A percentile compares a stretch with the other conserved stretches of the same genome.
Conservation (phyloP, 495 filamentous ascomycete genomes). For the Baudoinia panamericana region DNA sequence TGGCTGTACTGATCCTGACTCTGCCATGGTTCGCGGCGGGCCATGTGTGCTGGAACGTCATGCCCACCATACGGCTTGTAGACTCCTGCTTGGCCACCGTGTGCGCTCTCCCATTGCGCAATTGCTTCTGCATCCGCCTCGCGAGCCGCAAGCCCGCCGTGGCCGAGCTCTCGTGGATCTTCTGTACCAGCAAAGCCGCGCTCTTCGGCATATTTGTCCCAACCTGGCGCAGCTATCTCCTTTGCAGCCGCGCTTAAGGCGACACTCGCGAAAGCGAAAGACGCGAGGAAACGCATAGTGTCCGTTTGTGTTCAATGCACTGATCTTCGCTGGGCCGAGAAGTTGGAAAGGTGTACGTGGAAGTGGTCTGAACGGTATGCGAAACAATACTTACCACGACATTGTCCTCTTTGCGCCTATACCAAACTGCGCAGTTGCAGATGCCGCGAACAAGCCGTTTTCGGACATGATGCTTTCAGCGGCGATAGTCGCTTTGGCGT, state of each 20-base stretch:
- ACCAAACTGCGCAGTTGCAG: too few species aligned
- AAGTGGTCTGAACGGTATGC: background rate
- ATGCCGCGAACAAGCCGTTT: too few species aligned
- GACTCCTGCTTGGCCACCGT: conserved; percentile 1
- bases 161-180: conserved; percentile 1
- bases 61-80: conserved; percentile 1
- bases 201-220: conserved; percentile 6
- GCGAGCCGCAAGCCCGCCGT: conserved; percentile 1
- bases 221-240: background rate
- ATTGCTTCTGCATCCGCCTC: conserved; percentile 3
- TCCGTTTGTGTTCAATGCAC: too few species aligned
- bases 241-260: background rate
- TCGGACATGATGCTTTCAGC: too few species aligned
- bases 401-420: too few species aligned
- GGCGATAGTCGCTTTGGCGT: too few species aligned
- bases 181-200: background rate
- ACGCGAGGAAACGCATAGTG: conserved; percentile 5
- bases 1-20: background rate
- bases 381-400: background rate
- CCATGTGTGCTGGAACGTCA: background rate
- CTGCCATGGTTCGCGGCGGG: background rate
- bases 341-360: too few species aligned
- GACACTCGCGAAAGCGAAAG: background rate
- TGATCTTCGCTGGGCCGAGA: too few species aligned
- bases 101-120: conserved; percentile 1